phyloP scores from a whole-genome alignment of 345 rosid genomes.

The Lumnitzera littorea region DNA sequence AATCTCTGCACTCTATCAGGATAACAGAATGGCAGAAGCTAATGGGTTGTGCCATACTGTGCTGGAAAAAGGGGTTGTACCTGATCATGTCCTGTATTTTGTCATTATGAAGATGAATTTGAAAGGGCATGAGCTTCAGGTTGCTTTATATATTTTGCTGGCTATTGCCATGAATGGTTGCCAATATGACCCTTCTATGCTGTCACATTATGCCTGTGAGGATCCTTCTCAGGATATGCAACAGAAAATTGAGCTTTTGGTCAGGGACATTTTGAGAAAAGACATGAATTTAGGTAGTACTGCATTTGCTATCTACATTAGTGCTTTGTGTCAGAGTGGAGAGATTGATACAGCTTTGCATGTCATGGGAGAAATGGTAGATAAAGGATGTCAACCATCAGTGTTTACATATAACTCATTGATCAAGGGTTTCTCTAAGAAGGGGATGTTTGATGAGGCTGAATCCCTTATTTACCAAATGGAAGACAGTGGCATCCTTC shows the following conservation, averaged over 20 bases:
- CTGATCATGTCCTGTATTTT: constrained; percentile 56
- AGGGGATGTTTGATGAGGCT: constrained; percentile 31
- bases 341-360: constrained; percentile 27
- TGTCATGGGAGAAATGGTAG: constrained; percentile 29
- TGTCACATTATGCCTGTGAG: constrained; percentile 5
- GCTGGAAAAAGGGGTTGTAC: constrained; percentile 44
- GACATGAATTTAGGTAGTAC: constrained; percentile 29
- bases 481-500: constrained; percentile 36
- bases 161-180: constrained; percentile 42
- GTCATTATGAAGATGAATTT: constrained; percentile 43
- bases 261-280: constrained; percentile 34
- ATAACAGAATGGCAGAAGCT: constrained; percentile 33
- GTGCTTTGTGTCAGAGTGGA: constrained; percentile 43
- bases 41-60: constrained; percentile 35
- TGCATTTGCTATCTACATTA: constrained; percentile 44
- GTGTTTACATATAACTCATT: constrained; percentile 49
- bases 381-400: constrained; percentile 40
- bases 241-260: constrained; percentile 38
- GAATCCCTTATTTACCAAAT: constrained; percentile 28
- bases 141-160: constrained; percentile 36
- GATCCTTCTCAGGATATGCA: constrained; percentile 15
- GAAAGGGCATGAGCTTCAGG: constrained; percentile 39
- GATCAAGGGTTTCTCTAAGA: constrained; percentile 39
- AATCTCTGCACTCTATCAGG: constrained; percentile 41
- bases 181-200: constrained; percentile 17